Evolutionary conservation across 768 basidiomycete species (phyloP).

Genomic region (Paxillus ammoniavirescens): DNA sequence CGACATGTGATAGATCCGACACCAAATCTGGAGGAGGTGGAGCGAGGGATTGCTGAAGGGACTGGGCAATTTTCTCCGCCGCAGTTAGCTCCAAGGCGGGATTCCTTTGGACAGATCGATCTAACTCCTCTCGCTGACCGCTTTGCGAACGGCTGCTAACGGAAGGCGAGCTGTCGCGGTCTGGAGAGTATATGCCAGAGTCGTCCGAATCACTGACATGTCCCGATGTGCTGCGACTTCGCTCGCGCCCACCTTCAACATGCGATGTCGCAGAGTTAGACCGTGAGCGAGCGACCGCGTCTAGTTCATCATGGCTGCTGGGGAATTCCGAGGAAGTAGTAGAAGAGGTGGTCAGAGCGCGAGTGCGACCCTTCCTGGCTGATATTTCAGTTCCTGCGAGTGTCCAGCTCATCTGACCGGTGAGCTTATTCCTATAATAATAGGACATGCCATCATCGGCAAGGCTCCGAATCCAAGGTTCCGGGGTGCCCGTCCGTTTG

Average conservation of each 20-base stretch:
- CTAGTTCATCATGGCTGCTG: conserved; percentile 21
- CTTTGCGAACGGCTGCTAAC: conserved; percentile 32
- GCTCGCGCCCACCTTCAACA: conserved; percentile 23
- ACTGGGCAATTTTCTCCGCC: conserved; percentile 65
- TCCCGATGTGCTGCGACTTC: conserved; percentile 33
- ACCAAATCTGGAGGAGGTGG: conserved; percentile 58
- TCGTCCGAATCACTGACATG: conserved; percentile 76
- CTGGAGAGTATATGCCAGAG: conserved; percentile 51
- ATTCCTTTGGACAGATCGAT: conserved; percentile 15
- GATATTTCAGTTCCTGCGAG: conserved; percentile 46
- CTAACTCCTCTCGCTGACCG: conserved; percentile 20
- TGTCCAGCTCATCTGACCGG: conserved; percentile 69
- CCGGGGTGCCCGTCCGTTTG: conserved; percentile 60
- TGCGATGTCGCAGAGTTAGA: conserved; percentile 36
- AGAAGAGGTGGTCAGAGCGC: conserved; percentile 33
- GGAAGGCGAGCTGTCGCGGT: conserved; percentile 29
- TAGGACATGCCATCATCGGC: conserved; percentile 83
- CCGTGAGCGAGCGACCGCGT: conserved; percentile 25
- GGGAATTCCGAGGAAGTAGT: conserved; percentile 30
- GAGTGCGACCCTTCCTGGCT: conserved; percentile 30
- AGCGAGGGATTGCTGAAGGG: conserved; percentile 57
- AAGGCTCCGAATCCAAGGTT: conserved; percentile 80
- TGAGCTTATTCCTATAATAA: conserved; percentile 72
- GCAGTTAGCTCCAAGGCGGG: conserved; percentile 51
- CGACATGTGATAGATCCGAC: conserved; percentile 58